Percentiles rank a stretch among this genome's conserved stretches.
These are phyloP conservation scores for Lignosus rhinocerotis DNA, from an alignment of 1,284 basidiomycete species.

Conservation along the genomic window DNA sequence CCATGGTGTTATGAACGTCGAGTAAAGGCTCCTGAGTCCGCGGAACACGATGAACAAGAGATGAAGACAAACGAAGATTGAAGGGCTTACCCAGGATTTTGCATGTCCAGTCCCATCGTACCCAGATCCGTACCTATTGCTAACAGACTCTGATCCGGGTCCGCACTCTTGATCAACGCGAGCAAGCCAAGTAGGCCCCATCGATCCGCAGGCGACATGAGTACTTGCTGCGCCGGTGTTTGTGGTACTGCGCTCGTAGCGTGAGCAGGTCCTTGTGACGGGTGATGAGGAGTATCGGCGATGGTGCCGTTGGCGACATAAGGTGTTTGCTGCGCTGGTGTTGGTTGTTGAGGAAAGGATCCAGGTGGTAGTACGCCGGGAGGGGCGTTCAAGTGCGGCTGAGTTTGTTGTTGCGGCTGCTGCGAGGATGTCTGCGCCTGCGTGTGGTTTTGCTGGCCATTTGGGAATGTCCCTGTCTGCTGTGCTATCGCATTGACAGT, in stretches of 20 bases:
- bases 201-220: conserved; percentile 92
- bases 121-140: conserved; percentile 92
- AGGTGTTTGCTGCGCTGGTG: conserved; percentile 34
- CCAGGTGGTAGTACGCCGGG: conserved; percentile 54
- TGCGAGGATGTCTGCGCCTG: conserved; percentile 32
- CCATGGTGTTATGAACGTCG: conserved; percentile 97
- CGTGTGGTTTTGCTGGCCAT: conserved; percentile 37
- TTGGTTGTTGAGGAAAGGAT: conserved; percentile 39
- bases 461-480: conserved; percentile 28
- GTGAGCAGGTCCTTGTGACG: conserved; percentile 30
- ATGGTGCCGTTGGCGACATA: conserved; percentile 37
- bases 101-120: conserved; percentile 91
- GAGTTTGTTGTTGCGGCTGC: conserved; percentile 28
- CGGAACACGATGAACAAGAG: conserved; percentile 3
- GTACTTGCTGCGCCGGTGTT: conserved; percentile 93
- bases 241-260: conserved; percentile 49
- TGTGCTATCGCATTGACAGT: conserved; percentile 42
- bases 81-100: conserved; percentile 69
- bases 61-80: not conserved
- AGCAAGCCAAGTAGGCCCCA: conserved; percentile 92
- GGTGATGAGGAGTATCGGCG: conserved; percentile 32
- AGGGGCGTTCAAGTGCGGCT: conserved; percentile 46
- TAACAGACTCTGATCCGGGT: conserved; percentile 84
- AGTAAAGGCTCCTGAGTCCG: conserved; percentile 75
- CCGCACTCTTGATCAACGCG: conserved; percentile 89